These are phyloP conservation scores for Spencermartinsiella ligniputridi DNA, from an alignment of 1,139 yeast species.

Conservation along the genomic window DNA sequence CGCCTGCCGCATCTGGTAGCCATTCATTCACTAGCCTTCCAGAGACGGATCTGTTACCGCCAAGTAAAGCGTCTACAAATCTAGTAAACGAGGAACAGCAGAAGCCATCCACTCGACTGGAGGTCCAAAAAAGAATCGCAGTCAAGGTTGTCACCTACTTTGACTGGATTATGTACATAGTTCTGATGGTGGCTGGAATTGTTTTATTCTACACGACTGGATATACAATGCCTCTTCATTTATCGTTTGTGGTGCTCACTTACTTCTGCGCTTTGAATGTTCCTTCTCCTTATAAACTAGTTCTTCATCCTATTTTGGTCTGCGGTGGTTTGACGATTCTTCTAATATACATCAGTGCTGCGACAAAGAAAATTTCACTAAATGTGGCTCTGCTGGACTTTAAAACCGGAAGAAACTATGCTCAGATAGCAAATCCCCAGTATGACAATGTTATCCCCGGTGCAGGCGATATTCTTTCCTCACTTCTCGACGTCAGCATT, in stretches of 20 bases:
- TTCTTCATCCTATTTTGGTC: slow-evolving; percentile 66
- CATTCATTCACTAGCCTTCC: too few relatives aligned
- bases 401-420: slow-evolving; percentile 65
- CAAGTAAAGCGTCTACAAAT: too few relatives aligned
- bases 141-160: slow-evolving; percentile 44
- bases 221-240: slow-evolving; percentile 58
- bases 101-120: slow-evolving; percentile 4
- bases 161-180: slow-evolving; percentile 51
- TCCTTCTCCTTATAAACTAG: slow-evolving; percentile 46
- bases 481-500: slow-evolving; percentile 72
- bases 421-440: neutral
- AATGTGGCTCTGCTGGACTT: slow-evolving; percentile 51
- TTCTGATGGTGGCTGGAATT: slow-evolving; percentile 49
- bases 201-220: slow-evolving; percentile 40
- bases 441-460: slow-evolving; percentile 55
- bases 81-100: too few relatives aligned
- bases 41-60: too few relatives aligned
- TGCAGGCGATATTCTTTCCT: slow-evolving; percentile 69
- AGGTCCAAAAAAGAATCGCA: slow-evolving; percentile 29
- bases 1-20: too few relatives aligned
- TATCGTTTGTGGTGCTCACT: slow-evolving; percentile 54
- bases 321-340: slow-evolving; percentile 61
- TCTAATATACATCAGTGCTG: slow-evolving; percentile 55
- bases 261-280: slow-evolving; percentile 50
- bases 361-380: slow-evolving; percentile 42